Evolutionary conservation across 768 basidiomycete genomes (phyloP).

Genomic region (Boletus speciosus): DNA sequence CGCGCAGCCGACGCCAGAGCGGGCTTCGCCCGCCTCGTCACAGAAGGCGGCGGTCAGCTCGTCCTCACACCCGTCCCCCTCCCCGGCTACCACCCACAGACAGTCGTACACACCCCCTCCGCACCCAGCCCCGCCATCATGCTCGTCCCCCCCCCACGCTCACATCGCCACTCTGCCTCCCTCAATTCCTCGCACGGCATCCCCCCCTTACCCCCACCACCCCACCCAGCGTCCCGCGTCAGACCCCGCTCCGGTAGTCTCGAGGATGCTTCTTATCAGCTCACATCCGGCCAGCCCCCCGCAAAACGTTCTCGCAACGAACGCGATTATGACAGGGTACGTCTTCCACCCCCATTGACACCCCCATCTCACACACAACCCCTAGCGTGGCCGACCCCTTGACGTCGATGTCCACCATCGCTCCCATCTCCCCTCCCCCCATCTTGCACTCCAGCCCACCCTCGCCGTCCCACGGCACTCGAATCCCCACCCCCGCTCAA

Average conservation of each 20-base stretch:
- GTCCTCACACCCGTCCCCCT: conserved; percentile 35
- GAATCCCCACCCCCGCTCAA: conserved; percentile 15
- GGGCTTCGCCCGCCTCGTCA: conserved; percentile 43
- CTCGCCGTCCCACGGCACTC: conserved; percentile 13
- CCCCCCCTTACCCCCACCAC: conserved; percentile 38
- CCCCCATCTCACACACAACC: conserved; percentile 6
- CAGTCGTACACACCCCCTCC: conserved; percentile 14
- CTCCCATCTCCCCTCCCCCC: conserved; percentile 21
- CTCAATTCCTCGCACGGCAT: conserved; percentile 31
- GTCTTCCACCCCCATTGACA: not conserved
- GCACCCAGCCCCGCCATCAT: conserved; percentile 26
- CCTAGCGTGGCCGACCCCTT: conserved; percentile 13
- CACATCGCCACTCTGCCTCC: conserved; percentile 22
- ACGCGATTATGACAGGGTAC: conserved; percentile 31
- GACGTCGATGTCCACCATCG: conserved; percentile 29
- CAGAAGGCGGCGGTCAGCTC: conserved; percentile 43
- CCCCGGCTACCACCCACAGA: conserved; percentile 15
- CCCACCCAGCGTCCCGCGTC: conserved; percentile 35
- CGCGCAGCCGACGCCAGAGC: conserved; percentile 49
- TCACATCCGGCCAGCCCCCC: conserved; percentile 43
- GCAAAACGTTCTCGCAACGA: conserved; percentile 45
- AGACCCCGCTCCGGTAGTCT: conserved; percentile 44
- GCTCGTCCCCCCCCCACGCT: conserved; percentile 25
- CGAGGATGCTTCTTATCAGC: conserved; percentile 33
- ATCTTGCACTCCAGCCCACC: conserved; percentile 7